These are phyloP conservation scores for Fraxinus sp. DNA, from an alignment of 305 asterid genomes.

Conservation along the genomic window DNA sequence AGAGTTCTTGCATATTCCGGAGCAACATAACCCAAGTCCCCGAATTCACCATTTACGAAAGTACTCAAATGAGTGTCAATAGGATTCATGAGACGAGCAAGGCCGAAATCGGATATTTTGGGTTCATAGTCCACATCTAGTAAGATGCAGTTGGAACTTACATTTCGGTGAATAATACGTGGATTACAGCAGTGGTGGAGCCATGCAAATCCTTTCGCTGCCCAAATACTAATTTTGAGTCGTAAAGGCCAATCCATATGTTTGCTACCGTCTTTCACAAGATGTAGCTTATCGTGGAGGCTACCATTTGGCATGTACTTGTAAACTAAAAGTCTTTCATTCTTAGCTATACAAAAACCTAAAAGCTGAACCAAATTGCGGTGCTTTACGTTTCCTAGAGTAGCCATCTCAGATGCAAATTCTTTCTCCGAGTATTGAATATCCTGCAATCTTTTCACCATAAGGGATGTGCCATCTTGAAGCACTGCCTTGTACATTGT, in stretches of 20 bases:
- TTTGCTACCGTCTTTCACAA: conserved; percentile 34
- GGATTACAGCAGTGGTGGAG: conserved; percentile 88
- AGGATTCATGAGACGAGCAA: conserved; percentile 69
- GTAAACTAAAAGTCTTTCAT: conserved; percentile 50
- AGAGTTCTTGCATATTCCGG: conserved; percentile 71
- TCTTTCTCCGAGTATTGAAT: conserved; percentile 82
- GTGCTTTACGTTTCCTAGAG: conserved; percentile 69
- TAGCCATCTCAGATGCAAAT: conserved; percentile 71
- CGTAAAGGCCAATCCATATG: conserved; percentile 68
- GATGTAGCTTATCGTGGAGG: conserved; percentile 63
- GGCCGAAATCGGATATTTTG: conserved; percentile 82
- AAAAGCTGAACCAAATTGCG: conserved; percentile 79
- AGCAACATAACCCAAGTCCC: conserved; percentile 82
- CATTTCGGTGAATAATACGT: conserved; percentile 74
- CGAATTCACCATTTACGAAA: conserved; percentile 78
- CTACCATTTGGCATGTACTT: conserved; percentile 72
- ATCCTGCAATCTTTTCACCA: conserved; percentile 79
- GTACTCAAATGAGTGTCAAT: conserved; percentile 12
- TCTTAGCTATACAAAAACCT: conserved; percentile 71
- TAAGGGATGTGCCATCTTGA: conserved; percentile 66
- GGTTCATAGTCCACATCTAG: conserved; percentile 66
- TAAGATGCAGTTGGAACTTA: conserved; percentile 81
- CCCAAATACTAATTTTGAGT: conserved; percentile 61
- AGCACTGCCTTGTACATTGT: conserved; percentile 69
- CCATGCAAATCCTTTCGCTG: conserved; percentile 84